Evolutionary conservation across 352 stramenopile species (phyloP).

Genomic region (Phytophthora colocasiae): DNA sequence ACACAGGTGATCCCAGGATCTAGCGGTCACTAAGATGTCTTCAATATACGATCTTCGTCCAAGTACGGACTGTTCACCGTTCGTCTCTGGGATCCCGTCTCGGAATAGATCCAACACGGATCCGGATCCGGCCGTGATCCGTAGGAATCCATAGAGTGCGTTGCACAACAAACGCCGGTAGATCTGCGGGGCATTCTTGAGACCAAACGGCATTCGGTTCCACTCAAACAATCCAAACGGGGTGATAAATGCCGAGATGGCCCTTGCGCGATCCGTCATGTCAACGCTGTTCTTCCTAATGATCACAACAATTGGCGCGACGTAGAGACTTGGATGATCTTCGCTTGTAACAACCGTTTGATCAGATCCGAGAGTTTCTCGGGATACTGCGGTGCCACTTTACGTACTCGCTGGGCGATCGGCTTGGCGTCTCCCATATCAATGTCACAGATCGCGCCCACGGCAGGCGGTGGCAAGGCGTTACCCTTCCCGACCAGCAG

Average conservation of each 20-base stretch:
- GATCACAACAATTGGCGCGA: background rate
- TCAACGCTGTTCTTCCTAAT: background rate
- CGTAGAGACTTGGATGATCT: background rate
- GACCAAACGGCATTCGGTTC: background rate
- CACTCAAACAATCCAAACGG: background rate
- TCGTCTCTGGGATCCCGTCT: no score
- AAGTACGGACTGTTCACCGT: no score
- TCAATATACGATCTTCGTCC: no score
- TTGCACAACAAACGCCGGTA: no score
- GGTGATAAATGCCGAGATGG: background rate
- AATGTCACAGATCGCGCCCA: constrained; percentile 22
- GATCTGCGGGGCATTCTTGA: background rate
- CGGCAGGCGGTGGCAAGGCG: constrained; percentile 11
- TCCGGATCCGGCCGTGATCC: no score
- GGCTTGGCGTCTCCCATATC: constrained; percentile 30
- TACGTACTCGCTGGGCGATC: background rate
- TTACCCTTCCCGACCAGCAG: constrained; percentile 37
- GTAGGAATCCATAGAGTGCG: no score
- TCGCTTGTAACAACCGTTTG: background rate
- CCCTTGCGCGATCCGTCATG: background rate
- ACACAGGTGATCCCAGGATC: no score
- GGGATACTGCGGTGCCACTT: background rate
- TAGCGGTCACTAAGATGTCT: no score
- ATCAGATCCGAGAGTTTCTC: background rate
- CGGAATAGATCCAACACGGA: no score